Conservation (phyloP, 176 grass and related monocot genomes). For the Oryza rufipogon region DNA sequence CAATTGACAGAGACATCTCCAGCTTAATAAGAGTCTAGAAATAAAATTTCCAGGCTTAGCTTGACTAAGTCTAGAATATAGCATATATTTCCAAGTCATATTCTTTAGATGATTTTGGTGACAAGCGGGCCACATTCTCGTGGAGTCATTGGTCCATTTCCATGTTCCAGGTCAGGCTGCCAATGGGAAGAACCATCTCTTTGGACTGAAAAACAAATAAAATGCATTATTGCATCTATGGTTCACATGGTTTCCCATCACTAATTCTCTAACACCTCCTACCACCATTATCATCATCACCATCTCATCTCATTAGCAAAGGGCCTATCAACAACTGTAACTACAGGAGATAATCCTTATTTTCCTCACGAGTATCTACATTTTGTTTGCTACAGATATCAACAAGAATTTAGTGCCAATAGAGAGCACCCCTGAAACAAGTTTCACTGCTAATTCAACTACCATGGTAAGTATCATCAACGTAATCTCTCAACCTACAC, state of each 20-base stretch:
- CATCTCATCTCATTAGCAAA: neutral
- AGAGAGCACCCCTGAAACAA: neutral
- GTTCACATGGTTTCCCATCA: neutral
- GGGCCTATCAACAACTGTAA: neutral
- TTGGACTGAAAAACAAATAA: neutral
- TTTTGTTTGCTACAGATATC: neutral
- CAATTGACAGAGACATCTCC: neutral
- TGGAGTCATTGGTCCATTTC: neutral
- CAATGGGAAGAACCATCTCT: neutral
- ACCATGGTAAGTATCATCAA: neutral
- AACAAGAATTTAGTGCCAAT: neutral
- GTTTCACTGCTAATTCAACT: neutral
- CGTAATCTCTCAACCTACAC: neutral
- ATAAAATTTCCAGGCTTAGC: neutral
- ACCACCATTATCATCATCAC: neutral
- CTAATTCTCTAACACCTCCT: neutral
- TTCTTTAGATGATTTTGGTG: neutral
- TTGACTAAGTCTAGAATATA: neutral
- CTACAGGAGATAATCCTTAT: neutral
- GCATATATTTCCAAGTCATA: neutral
- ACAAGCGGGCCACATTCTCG: neutral
- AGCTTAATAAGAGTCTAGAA: neutral
- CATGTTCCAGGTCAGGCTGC: neutral
- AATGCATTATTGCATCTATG: neutral
- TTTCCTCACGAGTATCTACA: neutral